Evolutionary conservation across 2,329 filamentous ascomycete species (phyloP).

Genomic region (Neofusicoccum umdonicola): DNA sequence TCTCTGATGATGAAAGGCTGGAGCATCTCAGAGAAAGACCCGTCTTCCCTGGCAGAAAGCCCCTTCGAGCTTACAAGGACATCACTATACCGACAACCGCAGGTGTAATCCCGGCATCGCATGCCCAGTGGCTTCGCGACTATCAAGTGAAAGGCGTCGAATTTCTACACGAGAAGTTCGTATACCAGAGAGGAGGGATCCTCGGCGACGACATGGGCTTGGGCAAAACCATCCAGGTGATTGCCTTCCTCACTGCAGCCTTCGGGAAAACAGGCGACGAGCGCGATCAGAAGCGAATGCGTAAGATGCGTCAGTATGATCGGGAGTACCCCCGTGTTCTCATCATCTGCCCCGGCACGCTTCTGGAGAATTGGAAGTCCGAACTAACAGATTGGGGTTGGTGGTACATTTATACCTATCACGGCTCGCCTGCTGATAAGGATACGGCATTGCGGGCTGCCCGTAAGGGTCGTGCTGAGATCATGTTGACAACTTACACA

Average conservation of each 20-base stretch:
- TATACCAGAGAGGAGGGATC: slow-evolving; percentile 86
- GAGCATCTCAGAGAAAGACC: slow-evolving; percentile 68
- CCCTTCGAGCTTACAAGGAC: slow-evolving; percentile 70
- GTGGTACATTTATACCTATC: slow-evolving; percentile 85
- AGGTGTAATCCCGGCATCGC: slow-evolving; percentile 80
- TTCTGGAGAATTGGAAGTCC: slow-evolving; percentile 88
- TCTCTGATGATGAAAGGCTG: slow-evolving; percentile 67
- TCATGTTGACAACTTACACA: slow-evolving; percentile 91
- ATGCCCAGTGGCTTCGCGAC: slow-evolving; percentile 86
- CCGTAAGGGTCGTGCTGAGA: slow-evolving; percentile 72
- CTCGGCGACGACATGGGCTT: slow-evolving; percentile 97
- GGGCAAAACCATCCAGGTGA: slow-evolving; percentile 95
- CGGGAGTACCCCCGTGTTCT: slow-evolving; percentile 71
- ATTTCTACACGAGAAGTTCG: slow-evolving; percentile 85
- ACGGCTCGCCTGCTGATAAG: slow-evolving; percentile 63
- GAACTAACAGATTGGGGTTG: slow-evolving; percentile 90
- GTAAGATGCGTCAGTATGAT: slow-evolving; percentile 68
- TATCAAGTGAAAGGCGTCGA: slow-evolving; percentile 85
- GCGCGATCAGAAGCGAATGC: slow-evolving; percentile 80
- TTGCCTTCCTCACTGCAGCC: slow-evolving; percentile 83
- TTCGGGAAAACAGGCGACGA: slow-evolving; percentile 94
- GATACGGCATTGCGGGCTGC: slow-evolving; percentile 72
- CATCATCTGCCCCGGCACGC: slow-evolving; percentile 81
- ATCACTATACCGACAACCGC: slow-evolving; percentile 72
- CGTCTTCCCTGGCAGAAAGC: slow-evolving; percentile 59